A percentile compares a stretch with the other conserved stretches of the same genome.
phyloP scores from a whole-genome alignment of 2,329 filamentous ascomycete species.

The Trichophyton simii region DNA sequence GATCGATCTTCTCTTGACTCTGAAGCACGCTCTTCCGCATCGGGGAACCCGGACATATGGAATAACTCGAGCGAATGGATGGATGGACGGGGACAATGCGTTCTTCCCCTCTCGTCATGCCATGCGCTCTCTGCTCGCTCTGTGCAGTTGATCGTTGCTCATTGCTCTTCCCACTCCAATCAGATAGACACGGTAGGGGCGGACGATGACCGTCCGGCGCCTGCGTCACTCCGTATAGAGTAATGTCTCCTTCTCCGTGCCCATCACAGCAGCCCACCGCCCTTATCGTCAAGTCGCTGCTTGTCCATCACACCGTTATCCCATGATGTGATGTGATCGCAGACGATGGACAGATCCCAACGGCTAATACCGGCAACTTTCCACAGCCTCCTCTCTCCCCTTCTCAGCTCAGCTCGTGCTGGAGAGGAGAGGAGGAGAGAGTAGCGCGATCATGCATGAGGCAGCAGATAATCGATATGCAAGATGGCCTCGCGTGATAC shows the following conservation, averaged over 20 bases:
- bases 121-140: not conserved
- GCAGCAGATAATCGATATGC: not conserved
- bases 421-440: not conserved
- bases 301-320: not conserved
- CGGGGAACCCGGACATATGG: not conserved
- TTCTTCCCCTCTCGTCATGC: not conserved
- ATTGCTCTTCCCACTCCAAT: not conserved
- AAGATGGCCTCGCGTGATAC: constrained; percentile 1
- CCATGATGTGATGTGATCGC: not conserved
- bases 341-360: not conserved
- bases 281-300: not conserved
- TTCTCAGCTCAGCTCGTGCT: not conserved
- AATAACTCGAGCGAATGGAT: not conserved
- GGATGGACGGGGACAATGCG: not conserved
- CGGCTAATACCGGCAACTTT: not conserved
- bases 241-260: not conserved
- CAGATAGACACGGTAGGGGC: not conserved
- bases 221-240: not conserved
- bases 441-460: constrained; percentile 2
- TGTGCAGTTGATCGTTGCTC: not conserved
- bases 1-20: not conserved
- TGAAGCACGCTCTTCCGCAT: not conserved
- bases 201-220: not conserved
- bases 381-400: not conserved
- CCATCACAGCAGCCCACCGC: not conserved